Conservation (phyloP, 495 filamentous ascomycete species). For the Penicillium nucicola region DNA sequence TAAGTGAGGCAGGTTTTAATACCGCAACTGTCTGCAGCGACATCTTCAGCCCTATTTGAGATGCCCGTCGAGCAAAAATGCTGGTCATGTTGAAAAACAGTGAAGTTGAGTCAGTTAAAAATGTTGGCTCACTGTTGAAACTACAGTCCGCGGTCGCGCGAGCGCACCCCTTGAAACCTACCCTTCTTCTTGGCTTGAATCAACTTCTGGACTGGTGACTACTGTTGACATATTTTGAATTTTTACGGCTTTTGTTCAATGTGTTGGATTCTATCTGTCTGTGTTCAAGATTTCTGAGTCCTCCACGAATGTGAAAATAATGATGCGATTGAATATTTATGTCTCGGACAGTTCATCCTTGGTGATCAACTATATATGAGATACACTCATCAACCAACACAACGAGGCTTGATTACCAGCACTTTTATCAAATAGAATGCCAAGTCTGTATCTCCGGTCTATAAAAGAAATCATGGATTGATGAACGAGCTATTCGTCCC, state of each 20-base stretch:
- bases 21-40: too few species aligned
- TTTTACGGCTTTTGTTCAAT: too few species aligned
- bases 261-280: not conserved
- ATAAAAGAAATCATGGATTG: not conserved
- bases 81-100: too few species aligned
- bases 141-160: not conserved
- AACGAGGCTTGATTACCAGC: not conserved
- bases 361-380: too few species aligned
- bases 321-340: slow-evolving; percentile 1
- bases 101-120: too few species aligned
- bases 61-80: too few species aligned
- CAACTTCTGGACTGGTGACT: too few species aligned
- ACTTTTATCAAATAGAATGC: not conserved
- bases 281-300: not conserved
- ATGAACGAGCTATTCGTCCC: not conserved
- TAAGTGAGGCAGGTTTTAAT: too few species aligned
- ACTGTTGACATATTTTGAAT: not conserved
- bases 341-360: not conserved
- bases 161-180: slow-evolving; percentile 4
- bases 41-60: too few species aligned
- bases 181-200: too few species aligned
- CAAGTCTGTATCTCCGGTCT: not conserved
- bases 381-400: not conserved
- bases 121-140: too few species aligned
- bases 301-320: not conserved